Evolutionary conservation across 169 alveolate genomes (phyloP), one percentile per base, ranked within the genome.

Genomic region (Cryptosporidium xiaoi): DNA sequence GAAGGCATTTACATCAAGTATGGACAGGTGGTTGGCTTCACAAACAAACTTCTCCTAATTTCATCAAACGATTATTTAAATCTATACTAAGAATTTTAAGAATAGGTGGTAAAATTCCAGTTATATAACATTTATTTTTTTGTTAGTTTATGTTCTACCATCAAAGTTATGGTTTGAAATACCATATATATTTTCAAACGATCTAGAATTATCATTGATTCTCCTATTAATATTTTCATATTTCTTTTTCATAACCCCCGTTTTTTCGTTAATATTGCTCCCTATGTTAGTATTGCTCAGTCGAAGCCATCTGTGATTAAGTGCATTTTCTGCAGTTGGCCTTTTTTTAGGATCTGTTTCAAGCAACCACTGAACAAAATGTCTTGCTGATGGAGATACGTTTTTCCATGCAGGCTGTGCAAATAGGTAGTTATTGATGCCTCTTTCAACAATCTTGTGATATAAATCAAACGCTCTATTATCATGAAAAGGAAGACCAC

Each of bases 401-500:
- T 46, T 64, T 34, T 48, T 65, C 68, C 67, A 48, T 2, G 65
- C 82, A 27, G 82, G 90, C n/a, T 51, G 90, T 2, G 71, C 83
- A 83, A 83, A 67, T 48, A 83, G n/a, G 66, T 65, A 56, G 20
- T 50, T 44, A 64, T 83, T 71, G 34, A 84, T 66, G 51, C 90
- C 93, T 31, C 92, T 60, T 56, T 84, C 93, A 50, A 91, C 91
- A n/a, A 91, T 84, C 82, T 91, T 90, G 13, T 91, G 89, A 36
- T 90, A 90, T 89, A 90, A 82, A 13, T 60, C 66, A 36, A 33
- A 56, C 51, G 55, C 65, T 20, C 60, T 50, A 40, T 34, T 18
- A 66, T 85, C 85, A 82, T 83, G 91, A 65, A 91, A 91, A 10
- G 93, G 93, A 71, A 91, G 71, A 1, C 91, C 90, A 20, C 93